Conservation (phyloP, 2,329 filamentous ascomycete species). For the Nemania sp. region DNA sequence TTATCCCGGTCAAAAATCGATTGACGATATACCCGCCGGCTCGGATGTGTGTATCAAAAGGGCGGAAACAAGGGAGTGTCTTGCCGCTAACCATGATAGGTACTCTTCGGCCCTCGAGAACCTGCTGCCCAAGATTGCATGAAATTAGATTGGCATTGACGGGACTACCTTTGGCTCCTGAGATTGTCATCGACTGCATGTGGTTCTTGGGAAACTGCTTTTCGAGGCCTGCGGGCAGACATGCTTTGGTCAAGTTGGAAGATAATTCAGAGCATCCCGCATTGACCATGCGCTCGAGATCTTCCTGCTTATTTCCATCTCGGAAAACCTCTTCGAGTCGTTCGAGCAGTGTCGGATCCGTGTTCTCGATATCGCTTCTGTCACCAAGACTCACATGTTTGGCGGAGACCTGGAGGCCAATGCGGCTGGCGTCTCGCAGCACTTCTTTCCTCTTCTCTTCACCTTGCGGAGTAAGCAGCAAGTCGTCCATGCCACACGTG, state of each 20-base stretch:
- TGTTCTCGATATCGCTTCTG: conserved; percentile 54
- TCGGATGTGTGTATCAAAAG: conserved; percentile 84
- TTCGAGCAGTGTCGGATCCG: conserved; percentile 71
- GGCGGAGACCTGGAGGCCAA: conserved; percentile 79
- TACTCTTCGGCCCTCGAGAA: conserved; percentile 91
- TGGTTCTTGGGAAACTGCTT: conserved; percentile 96
- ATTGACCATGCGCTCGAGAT: conserved; percentile 87
- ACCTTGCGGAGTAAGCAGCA: conserved; percentile 79
- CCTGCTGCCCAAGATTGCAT: conserved; percentile 95
- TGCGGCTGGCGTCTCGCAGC: conserved; percentile 65
- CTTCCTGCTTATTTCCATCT: conserved; percentile 87
- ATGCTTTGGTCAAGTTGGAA: conserved; percentile 73
- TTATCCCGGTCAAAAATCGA: conserved; percentile 96
- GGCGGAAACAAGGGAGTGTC: conserved; percentile 89
- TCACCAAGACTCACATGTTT: conserved; percentile 85
- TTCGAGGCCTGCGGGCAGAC: conserved; percentile 78
- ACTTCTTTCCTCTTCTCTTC: conserved; percentile 71
- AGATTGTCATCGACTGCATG: conserved; percentile 98
- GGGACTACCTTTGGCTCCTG: conserved; percentile 87
- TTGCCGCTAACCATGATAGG: conserved; percentile 98
- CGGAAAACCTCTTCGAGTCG: conserved; percentile 88
- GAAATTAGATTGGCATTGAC: conserved; percentile 98
- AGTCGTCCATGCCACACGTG: conserved; percentile 95
- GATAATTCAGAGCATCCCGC: conserved; percentile 70
- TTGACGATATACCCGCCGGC: conserved; percentile 94